These are phyloP conservation scores for Colletotrichum limetticola DNA, from an alignment of 2,329 filamentous ascomycete genomes.

Conservation along the genomic window DNA sequence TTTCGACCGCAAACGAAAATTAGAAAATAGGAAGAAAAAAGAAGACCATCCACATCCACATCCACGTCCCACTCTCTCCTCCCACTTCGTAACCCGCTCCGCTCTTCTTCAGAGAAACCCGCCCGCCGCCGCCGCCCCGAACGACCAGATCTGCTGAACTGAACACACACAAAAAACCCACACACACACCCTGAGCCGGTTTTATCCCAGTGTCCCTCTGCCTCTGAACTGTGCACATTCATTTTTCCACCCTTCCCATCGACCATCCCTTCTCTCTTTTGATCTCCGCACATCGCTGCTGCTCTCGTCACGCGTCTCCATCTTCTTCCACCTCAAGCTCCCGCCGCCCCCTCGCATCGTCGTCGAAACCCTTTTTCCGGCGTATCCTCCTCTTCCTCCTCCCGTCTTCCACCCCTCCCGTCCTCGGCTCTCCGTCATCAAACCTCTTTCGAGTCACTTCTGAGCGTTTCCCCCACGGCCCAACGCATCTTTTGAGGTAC, in stretches of 20 bases:
- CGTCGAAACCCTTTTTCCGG: slow-evolving; percentile 33
- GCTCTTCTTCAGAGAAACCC: slow-evolving; percentile 1
- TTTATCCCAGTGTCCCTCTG: slow-evolving; percentile 24
- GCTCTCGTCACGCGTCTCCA: slow-evolving; percentile 31
- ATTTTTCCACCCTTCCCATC: slow-evolving; percentile 23
- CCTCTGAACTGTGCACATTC: slow-evolving; percentile 28
- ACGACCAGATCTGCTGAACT: slow-evolving; percentile 29
- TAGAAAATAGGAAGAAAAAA: slow-evolving; percentile 19
- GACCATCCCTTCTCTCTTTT: slow-evolving; percentile 23
- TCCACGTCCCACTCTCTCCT: not conserved
- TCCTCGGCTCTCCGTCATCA: slow-evolving; percentile 16
- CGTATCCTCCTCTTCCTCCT: not conserved
- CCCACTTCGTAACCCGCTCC: slow-evolving; percentile 18
- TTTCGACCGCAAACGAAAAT: slow-evolving; percentile 15
- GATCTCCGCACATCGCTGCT: slow-evolving; percentile 30
- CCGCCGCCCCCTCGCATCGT: slow-evolving; percentile 29
- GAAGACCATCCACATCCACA: slow-evolving; percentile 19
- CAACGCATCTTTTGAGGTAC: slow-evolving; percentile 26
- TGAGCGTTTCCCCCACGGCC: slow-evolving; percentile 19
- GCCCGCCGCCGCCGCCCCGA: slow-evolving; percentile 2
- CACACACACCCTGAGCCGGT: slow-evolving; percentile 26
- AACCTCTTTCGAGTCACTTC: slow-evolving; percentile 30
- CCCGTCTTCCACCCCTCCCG: not conserved
- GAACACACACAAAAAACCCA: slow-evolving; percentile 22
- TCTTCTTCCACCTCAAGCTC: slow-evolving; percentile 5